Evolutionary conservation across 371 early-diverging fungal genomes (phyloP).

Genomic region (Nematocida ausubeli): DNA sequence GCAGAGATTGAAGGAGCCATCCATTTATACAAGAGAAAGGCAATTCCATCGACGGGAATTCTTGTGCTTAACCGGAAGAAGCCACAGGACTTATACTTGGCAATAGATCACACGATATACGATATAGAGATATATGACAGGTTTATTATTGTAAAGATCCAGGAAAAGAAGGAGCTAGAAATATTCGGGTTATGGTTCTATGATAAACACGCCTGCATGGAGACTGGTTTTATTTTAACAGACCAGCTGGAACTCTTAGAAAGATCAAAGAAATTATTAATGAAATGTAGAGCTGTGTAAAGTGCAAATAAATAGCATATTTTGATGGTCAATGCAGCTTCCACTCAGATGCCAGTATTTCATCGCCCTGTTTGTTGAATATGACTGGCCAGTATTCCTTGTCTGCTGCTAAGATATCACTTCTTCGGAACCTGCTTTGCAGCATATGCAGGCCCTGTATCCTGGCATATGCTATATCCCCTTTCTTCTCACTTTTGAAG

Average conservation of each 20-base stretch:
- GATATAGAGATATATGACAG: constrained; percentile 15
- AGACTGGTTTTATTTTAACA: constrained; percentile 22
- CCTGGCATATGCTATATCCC: constrained; percentile 77
- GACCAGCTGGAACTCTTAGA: constrained; percentile 34
- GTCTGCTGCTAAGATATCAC: constrained; percentile 64
- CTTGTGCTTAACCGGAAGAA: constrained; percentile 33
- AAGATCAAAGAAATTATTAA: constrained; percentile 26
- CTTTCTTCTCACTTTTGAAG: constrained; percentile 80
- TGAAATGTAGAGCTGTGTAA: background rate
- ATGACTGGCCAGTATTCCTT: constrained; percentile 50
- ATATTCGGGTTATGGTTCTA: constrained; percentile 49
- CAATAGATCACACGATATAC: background rate
- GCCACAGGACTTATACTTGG: constrained; percentile 30
- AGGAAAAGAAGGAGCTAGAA: constrained; percentile 10
- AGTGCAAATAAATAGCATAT: background rate
- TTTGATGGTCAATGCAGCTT: background rate
- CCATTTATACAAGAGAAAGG: constrained; percentile 30
- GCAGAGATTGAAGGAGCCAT: constrained; percentile 24
- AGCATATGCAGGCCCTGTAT: constrained; percentile 77
- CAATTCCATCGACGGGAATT: constrained; percentile 15
- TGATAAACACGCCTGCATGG: constrained; percentile 5
- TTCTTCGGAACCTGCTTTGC: constrained; percentile 78
- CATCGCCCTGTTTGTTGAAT: constrained; percentile 34
- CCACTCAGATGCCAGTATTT: constrained; percentile 43
- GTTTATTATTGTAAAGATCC: constrained; percentile 46